A percentile compares a stretch with the other conserved stretches of the same genome.
These are phyloP conservation scores for Hymenoscyphus scutula DNA, from an alignment of 2,329 filamentous ascomycete genomes.

Conservation along the genomic window DNA sequence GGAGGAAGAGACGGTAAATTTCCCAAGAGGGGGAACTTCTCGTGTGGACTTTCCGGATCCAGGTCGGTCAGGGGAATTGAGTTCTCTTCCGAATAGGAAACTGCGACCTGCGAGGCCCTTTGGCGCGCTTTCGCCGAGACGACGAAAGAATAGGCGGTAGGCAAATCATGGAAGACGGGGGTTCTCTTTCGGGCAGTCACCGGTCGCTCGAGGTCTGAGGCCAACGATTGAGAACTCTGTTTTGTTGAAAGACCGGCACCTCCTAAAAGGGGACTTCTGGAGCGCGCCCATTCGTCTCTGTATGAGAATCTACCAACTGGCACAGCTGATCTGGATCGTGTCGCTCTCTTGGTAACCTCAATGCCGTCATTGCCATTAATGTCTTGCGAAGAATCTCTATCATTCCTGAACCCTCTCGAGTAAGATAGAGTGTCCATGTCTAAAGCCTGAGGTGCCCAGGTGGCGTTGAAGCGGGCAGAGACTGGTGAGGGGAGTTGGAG, in stretches of 20 bases:
- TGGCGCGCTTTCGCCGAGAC: slow-evolving; percentile 24
- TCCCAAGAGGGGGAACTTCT: background rate
- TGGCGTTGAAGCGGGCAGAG: background rate
- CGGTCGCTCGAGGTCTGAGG: slow-evolving; percentile 9
- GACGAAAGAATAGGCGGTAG: slow-evolving; percentile 32
- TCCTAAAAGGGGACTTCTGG: background rate
- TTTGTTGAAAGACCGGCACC: background rate
- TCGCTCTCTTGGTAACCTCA: background rate
- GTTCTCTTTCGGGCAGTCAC: slow-evolving; percentile 16
- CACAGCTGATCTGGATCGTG: background rate
- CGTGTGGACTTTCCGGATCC: background rate
- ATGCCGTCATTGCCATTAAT: background rate
- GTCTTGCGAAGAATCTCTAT: background rate
- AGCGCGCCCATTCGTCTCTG: slow-evolving; percentile 1
- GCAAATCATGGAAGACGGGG: slow-evolving; percentile 32
- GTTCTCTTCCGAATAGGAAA: slow-evolving; percentile 14
- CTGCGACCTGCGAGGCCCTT: slow-evolving; percentile 11
- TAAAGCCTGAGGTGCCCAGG: background rate
- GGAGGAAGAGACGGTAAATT: slow-evolving; percentile 19
- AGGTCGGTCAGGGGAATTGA: slow-evolving; percentile 26
- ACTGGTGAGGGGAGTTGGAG: background rate
- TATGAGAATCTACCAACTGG: background rate
- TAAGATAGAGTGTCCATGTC: background rate
- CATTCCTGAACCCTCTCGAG: background rate
- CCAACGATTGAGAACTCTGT: slow-evolving; percentile 7